Base-by-base conservation (phyloP, 2,329 filamentous ascomycete genomes). In the Venturia asperata region DNA sequence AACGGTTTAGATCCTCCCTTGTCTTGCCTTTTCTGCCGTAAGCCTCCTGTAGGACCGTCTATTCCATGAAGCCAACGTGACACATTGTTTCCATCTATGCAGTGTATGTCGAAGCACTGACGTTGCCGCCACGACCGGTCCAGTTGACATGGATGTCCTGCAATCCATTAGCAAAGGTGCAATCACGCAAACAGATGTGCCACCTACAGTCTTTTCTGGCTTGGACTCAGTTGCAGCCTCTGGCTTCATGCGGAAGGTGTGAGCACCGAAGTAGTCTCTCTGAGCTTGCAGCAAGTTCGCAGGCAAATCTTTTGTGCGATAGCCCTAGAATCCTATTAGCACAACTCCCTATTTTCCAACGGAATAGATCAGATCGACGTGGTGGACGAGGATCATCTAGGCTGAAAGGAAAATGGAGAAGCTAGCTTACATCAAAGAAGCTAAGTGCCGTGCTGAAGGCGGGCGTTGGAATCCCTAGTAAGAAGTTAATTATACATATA, bases 261-360 rank as follows among this genome's bases (percentile, higher is more conserved):
- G 80, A 62, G 80, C 80, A 71, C 94, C 94, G 77, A 99, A 99
- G 90, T 97, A 99, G 80, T 99, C 94, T 83, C 94, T 90, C 86
- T 99, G 94, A 66, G 93, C 94, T 84, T 99, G 94, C 75, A 99
- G 87, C 69, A 99, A 85, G 86, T 97, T 99, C 84, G 94, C 94
- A 67, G 94, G 94, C 72, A 99, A 87, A 78, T 97, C 87, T 85
- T 93, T 91, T 78, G 93, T 92, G 79, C 94, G 90, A 87, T 97
- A 97, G 70, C 94, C 94, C 39, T 41, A 9, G 15, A 15, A 11
- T 15, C 15, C 39, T 41, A 15, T 41, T 41, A 41, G 39, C 39
- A 41, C 39, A 15, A 15, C 11, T 41, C 15, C 3, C 3, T 15
- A 41, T 4, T 15, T 9, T 41, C 39, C 4, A 15, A 41, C 39